Evolutionary conservation across 768 basidiomycete species (phyloP).

Genomic region (Xerocomellus intermedius): DNA sequence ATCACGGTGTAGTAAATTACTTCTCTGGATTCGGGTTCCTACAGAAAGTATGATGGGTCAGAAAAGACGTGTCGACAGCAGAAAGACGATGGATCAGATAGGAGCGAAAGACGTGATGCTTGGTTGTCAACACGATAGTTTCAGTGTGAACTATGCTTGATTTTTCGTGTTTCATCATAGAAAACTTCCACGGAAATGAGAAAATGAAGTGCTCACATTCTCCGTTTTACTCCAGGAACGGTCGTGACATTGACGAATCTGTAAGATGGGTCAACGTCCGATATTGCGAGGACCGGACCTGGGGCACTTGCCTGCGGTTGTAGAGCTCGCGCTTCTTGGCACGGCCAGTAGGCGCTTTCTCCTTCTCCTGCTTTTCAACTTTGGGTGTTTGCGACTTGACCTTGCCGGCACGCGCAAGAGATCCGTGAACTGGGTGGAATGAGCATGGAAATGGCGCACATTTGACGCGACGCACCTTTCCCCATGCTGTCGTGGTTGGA

Average conservation of each 20-base stretch:
- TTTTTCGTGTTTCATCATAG: slow-evolving; percentile 34
- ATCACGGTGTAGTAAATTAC: not conserved
- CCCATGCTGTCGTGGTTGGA: slow-evolving; percentile 63
- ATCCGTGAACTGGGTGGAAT: slow-evolving; percentile 80
- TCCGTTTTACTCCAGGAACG: slow-evolving; percentile 84
- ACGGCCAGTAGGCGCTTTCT: slow-evolving; percentile 93
- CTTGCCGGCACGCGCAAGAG: slow-evolving; percentile 98
- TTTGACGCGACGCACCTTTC: slow-evolving; percentile 48
- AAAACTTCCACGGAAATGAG: slow-evolving; percentile 39
- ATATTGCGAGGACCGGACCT: not conserved
- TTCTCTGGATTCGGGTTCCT: slow-evolving; percentile 20
- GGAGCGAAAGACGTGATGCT: slow-evolving; percentile 99
- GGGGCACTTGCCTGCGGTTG: slow-evolving; percentile 77
- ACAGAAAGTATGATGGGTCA: slow-evolving; percentile 1
- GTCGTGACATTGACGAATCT: slow-evolving; percentile 93
- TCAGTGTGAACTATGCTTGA: slow-evolving; percentile 98
- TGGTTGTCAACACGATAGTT: slow-evolving; percentile 77
- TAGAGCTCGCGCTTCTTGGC: slow-evolving; percentile 92
- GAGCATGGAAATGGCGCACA: not conserved
- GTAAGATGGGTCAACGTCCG: not conserved
- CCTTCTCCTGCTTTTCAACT: slow-evolving; percentile 98
- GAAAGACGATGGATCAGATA: slow-evolving; percentile 71
- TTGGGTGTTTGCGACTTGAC: slow-evolving; percentile 98
- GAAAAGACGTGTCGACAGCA: not conserved
- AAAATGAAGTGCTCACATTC: slow-evolving; percentile 76